Evolutionary conservation across 2,329 filamentous ascomycete species (phyloP), one percentile per base, ranked within the genome.

Genomic region (Cladosporium sp.): DNA sequence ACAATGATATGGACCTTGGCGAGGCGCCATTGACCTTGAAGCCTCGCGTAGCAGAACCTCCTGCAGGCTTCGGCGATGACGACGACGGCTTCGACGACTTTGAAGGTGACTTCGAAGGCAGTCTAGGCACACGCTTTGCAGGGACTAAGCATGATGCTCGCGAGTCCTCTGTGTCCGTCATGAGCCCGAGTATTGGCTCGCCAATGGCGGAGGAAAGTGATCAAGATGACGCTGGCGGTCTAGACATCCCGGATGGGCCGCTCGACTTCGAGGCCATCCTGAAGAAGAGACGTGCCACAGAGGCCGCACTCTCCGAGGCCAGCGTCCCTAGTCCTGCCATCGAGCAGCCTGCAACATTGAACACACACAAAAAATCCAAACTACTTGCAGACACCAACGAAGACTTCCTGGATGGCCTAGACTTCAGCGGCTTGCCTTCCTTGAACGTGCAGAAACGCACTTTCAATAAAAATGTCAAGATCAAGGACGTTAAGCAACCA

Each of bases 71-170:
- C 75, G 16, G 72, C 74, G 31, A 66, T 68, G 18, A 67, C 67
- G 18, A 67, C 67, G 92, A 96, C 62, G 93, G 97, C 68, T 88
- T 96, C 71, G 93, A 91, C 67, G 89, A 97, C 74, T 96, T 94
- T 91, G 95, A 98, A 79, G 93, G 93, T 67, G 89, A 97, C 75
- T 96, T 94, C 91, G 95, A 98, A 79, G 93, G 93, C 64, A 97
- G 93, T 76, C 83, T 97, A 66, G 93, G 94, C 46, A 96, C 94
- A 53, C 87, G 94, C 65, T 94, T 93, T 79, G 93, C 91, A 46
- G 94, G 94, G 53, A 97, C 92, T 16, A 86, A 88, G 69, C 88
- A 92, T 72, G 92, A 94, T 73, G 88, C 89, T 73, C 88, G 92
- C 72, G 95, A 92, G 80, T 97, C 93, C 0, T 94, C 92, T 21